Base-by-base conservation (phyloP, 352 stramenopile species). In the Aphanomyces cochlioides region DNA sequence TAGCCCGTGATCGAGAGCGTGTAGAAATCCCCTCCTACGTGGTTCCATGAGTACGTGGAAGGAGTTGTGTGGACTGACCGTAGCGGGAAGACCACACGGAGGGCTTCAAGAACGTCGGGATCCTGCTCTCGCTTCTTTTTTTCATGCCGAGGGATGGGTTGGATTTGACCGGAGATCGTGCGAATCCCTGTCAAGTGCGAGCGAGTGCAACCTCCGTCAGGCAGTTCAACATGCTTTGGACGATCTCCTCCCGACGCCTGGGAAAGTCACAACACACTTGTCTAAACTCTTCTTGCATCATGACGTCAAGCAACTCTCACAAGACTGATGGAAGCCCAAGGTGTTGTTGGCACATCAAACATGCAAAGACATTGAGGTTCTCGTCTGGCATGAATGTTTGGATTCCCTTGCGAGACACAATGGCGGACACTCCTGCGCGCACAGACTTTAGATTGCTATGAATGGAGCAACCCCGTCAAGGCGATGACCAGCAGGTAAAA, bases 1-100 rank as follows among this genome's bases (percentile, higher is more conserved):
- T 40, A 67, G 12, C 59, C 43, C 17, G 41, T 50, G 39, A 67
- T 36, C n/a, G 19, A 36, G 38, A 67, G 39, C 59, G 59, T 67
- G 41, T 43, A 67, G 43, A 67, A 67, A 45, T 67, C 56, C 19
- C n/a, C 15, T 34, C 59, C 59, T 67, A 56, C 36, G 17, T 37
- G 28, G 36, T 15, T 17, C 3, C 28, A 64, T 48, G 37, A 4
- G 43, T 61, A 15, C 28, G 43, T 19, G 54, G 7, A 7, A 36
- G 39, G 7, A 67, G 28, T 17, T 15, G 39, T 13, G 59, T 39
- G n/a, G 28, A n/a, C 41, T 28, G 19, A 67, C 59, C 59, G 39
- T 67, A 67, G 21, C 59, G 39, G 21, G 59, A 43, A 21, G 59
- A 67, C 59, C 59, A 67, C 3, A 67, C 17, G 43, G 43, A 50